These are phyloP conservation scores for Lasiosphaeria miniovina DNA, from an alignment of 495 filamentous ascomycete genomes.

Conservation along the genomic window DNA sequence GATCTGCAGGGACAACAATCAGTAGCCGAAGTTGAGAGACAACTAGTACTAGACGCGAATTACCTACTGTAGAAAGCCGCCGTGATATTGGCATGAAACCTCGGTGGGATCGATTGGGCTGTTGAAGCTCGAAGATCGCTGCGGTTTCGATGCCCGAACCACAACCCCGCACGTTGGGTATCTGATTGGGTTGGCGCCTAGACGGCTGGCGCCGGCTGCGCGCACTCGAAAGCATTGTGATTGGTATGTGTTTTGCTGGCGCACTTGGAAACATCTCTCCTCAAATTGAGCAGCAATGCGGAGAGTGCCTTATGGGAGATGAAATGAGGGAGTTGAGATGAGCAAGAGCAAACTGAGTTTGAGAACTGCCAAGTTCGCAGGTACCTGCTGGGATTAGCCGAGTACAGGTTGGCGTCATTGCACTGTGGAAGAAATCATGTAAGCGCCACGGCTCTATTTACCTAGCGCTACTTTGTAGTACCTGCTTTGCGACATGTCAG, in stretches of 20 bases:
- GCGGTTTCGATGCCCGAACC: slow-evolving; percentile 3
- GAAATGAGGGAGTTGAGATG: neutral
- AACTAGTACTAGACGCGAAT: slow-evolving; percentile 5
- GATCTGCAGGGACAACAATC: slow-evolving; percentile 5
- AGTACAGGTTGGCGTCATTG: neutral
- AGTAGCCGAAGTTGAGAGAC: slow-evolving; percentile 7
- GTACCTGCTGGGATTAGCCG: neutral
- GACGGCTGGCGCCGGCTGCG: slow-evolving; percentile 7
- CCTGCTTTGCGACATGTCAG: neutral
- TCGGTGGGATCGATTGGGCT: neutral
- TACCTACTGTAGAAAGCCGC: slow-evolving; percentile 2
- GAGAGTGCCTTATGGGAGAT: no score
- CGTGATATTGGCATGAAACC: neutral
- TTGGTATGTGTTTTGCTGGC: slow-evolving; percentile 6
- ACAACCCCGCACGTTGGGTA: slow-evolving; percentile 10
- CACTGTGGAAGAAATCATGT: slow-evolving; percentile 1
- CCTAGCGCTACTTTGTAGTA: neutral
- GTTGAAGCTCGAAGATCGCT: slow-evolving; percentile 8
- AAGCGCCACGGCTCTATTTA: slow-evolving; percentile 5
- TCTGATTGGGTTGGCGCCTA: slow-evolving; percentile 10
- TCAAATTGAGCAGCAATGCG: no score
- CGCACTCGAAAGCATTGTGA: slow-evolving; percentile 9
- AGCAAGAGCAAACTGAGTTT: neutral
- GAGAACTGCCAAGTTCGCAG: neutral
- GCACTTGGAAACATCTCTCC: neutral